phyloP scores from a whole-genome alignment of 73 alveolate genomes.

The Tetrahymena elliotti region DNA sequence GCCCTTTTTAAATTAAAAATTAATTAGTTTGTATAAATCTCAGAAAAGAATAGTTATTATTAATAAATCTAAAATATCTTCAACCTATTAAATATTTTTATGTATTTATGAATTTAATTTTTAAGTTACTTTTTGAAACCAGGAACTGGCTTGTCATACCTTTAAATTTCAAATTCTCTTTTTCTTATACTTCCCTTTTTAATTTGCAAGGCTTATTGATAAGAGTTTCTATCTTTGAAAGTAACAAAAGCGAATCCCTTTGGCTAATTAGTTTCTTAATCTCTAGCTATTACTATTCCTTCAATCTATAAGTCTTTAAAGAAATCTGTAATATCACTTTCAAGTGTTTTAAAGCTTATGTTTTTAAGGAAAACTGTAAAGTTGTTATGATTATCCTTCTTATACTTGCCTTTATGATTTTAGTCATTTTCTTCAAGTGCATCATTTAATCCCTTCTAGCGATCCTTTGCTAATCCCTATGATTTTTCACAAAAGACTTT shows the following conservation, averaged over 20 bases:
- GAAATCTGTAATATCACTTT: conserved; percentile 10
- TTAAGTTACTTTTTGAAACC: background rate
- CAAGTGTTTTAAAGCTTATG: conserved; percentile 23
- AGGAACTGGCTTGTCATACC: conserved; percentile 4
- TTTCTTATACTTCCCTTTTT: conserved; percentile 55
- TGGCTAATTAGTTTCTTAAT: conserved; percentile 64
- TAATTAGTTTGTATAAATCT: background rate
- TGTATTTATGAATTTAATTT: background rate
- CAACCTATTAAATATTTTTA: too few species aligned
- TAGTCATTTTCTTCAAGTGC: background rate
- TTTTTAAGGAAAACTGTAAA: conserved; percentile 5
- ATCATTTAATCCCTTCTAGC: background rate
- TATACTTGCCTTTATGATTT: background rate
- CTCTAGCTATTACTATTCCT: conserved; percentile 37
- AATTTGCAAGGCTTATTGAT: conserved; percentile 44
- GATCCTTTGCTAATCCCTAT: conserved; percentile 16
- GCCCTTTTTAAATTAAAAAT: background rate
- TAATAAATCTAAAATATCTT: too few species aligned
- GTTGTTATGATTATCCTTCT: background rate
- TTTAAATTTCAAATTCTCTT: conserved; percentile 43
- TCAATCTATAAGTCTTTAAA: conserved; percentile 17
- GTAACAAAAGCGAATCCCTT: conserved; percentile 76
- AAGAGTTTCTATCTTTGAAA: conserved; percentile 54
- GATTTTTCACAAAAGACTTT: background rate
- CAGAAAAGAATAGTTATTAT: too few species aligned